Base-by-base conservation (phyloP, 2,329 filamentous ascomycete genomes). In the Neurospora sp. region DNA sequence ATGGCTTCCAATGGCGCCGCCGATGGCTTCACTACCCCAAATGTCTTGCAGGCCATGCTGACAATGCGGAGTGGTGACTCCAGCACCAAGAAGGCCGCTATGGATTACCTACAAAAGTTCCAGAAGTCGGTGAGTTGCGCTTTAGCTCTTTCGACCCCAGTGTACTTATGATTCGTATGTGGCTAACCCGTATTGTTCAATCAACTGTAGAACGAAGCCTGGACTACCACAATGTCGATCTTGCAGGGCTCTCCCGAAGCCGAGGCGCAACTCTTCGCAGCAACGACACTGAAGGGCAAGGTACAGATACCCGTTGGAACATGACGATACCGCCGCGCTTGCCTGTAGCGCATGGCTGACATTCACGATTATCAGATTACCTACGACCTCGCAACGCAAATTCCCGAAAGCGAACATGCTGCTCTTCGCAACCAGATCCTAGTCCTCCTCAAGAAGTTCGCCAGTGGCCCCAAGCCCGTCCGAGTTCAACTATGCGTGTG, bases 201-300 rank as follows among this genome's bases (percentile, higher is more conserved):
- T 73, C 76, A 68, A n/a, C n/a, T 73, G 69, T 79, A 97, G 93
- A 86, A 92, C 78, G 92, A 93, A 79, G 96, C 96, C 75, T 99
- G 96, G 96, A 90, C 90, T 65, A 90, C 91, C 66, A 94, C 93
- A 72, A 90, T 97, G 79, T 88, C 89, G 68, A 92, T 99, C 73
- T 84, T 99, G 72, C 92, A 97, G 80, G 92, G 92, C 67, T 86
- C 91, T 73, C 88, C 91, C 69, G 90, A 94, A 73, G 86, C 91
- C 67, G 93, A 97, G 80, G 92, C 92, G 36, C 96, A 96, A 79
- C 85, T 99, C 71, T 99, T 99, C 81, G 96, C 96, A 66, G 96
- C 96, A 71, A 98, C 95, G 66, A 99, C 96, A 68, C 84, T 99
- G 77, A 97, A 97, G 83, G 96, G 96, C 85, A 99, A 99, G 90